These are phyloP conservation scores for Flaveria linearis DNA, from an alignment of 129 eudicot species.

Conservation along the genomic window DNA sequence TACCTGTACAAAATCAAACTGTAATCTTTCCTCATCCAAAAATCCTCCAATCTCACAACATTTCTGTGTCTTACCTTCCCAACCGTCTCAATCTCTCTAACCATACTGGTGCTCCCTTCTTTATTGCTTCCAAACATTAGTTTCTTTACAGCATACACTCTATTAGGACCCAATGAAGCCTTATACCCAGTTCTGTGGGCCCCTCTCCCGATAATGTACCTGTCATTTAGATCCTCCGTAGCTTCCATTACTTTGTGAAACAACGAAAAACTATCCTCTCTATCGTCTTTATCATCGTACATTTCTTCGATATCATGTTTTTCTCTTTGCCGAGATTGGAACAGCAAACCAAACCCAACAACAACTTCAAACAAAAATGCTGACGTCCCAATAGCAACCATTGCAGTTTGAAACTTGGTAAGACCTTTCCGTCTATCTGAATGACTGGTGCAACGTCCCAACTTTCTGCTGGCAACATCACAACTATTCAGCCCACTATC, in stretches of 20 bases:
- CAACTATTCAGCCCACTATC: constrained; percentile 47
- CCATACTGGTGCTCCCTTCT: constrained; percentile 67
- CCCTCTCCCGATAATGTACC: no score
- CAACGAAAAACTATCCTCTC: constrained; percentile 46
- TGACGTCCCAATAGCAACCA: constrained; percentile 50
- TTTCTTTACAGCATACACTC: no score
- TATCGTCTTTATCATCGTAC: constrained; percentile 36
- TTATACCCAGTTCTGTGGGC: no score
- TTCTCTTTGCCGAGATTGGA: constrained; percentile 29
- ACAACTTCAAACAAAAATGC: constrained; percentile 37
- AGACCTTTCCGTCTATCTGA: constrained; percentile 39
- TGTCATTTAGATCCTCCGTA: no score
- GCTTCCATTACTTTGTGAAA: constrained; percentile 59
- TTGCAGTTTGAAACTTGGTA: constrained; percentile 46
- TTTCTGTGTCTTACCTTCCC: constrained; percentile 86
- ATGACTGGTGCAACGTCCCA: constrained; percentile 42
- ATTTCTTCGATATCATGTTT: no score
- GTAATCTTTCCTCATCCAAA: no score
- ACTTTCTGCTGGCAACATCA: constrained; percentile 25
- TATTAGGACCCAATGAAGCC: no score
- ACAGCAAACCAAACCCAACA: constrained; percentile 41
- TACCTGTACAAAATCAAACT: no score
- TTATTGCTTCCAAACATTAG: no score
- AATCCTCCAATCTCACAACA: constrained; percentile 62
- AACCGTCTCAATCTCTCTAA: constrained; percentile 78